Evolutionary conservation across 495 filamentous ascomycete species (phyloP).

Genomic region (Talaromyces stipitatus): DNA sequence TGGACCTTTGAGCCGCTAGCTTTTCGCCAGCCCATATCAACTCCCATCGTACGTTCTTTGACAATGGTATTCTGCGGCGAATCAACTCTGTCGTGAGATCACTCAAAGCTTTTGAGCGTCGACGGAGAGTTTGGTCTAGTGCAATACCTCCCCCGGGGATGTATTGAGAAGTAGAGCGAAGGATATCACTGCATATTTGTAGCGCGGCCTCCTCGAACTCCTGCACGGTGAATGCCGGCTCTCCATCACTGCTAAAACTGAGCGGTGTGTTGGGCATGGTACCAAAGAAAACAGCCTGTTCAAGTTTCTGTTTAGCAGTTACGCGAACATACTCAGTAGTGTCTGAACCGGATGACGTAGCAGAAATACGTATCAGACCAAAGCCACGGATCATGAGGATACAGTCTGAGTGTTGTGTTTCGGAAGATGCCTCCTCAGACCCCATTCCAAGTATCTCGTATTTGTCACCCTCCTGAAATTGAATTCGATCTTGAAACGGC

Average conservation of each 20-base stretch:
- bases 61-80: conserved; percentile 45
- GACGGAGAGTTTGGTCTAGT: conserved; percentile 69
- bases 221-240: conserved; percentile 51
- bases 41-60: conserved; percentile 54
- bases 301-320: conserved; percentile 79
- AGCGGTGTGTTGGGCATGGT: conserved; percentile 71
- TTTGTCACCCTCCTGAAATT: conserved; percentile 59
- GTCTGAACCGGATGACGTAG: conserved; percentile 22
- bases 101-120: conserved; percentile 59
- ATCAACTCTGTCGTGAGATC: conserved; percentile 63
- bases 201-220: conserved; percentile 76
- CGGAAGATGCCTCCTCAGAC: conserved; percentile 27
- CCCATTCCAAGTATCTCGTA: conserved; percentile 40
- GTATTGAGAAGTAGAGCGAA: conserved; percentile 64
- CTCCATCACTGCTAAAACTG: conserved; percentile 58
- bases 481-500: conserved; percentile 76
- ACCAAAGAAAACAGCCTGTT: conserved; percentile 91
- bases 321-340: conserved; percentile 29
- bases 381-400: conserved; percentile 71
- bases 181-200: conserved; percentile 71
- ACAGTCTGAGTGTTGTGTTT: conserved; percentile 49
- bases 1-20: conserved; percentile 68
- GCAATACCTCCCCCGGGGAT: conserved; percentile 64
- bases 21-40: conserved; percentile 88
- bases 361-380: conserved; percentile 66